A percentile compares a stretch with the other conserved stretches of the same genome.
Conservation (phyloP, 345 rosid species). For the Carallia brachiata region DNA sequence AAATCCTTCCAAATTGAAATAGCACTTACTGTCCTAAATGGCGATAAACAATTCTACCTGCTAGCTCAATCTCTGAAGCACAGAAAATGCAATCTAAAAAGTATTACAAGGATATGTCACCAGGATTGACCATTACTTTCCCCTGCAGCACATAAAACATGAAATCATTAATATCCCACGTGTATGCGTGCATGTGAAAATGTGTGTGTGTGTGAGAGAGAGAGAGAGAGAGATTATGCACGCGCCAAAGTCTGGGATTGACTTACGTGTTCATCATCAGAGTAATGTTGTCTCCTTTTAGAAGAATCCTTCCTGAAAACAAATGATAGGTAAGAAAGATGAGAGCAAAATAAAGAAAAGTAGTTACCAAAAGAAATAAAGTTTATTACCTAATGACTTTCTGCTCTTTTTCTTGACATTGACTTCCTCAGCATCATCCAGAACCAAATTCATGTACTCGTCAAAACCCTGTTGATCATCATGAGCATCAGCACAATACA, state of each 20-base stretch:
- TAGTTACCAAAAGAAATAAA: neutral
- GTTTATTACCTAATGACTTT: slow-evolving; percentile 63
- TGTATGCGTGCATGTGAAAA: no score
- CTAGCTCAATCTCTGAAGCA: neutral
- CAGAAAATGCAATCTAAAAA: neutral
- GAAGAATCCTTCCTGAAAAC: slow-evolving; percentile 76
- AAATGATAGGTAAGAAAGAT: slow-evolving; percentile 1
- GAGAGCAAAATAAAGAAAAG: neutral
- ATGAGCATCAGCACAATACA: neutral
- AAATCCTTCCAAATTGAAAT: no score
- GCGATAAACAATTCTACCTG: no score
- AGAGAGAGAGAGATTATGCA: neutral
- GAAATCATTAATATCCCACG: neutral
- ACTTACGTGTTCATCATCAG: slow-evolving; percentile 90
- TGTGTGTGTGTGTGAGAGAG: neutral
- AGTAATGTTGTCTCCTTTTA: slow-evolving; percentile 89
- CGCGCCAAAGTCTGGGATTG: neutral
- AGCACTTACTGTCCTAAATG: no score
- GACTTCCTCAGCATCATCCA: slow-evolving; percentile 97
- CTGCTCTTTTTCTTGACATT: slow-evolving; percentile 79
- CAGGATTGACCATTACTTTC: slow-evolving; percentile 37
- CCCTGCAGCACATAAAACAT: slow-evolving; percentile 31
- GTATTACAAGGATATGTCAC: neutral
- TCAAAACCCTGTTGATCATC: slow-evolving; percentile 68
- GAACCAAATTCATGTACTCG: slow-evolving; percentile 95